Percentiles rank a stretch among this genome's conserved stretches.
These are phyloP conservation scores for Teunomyces funiuensis DNA, from an alignment of 805 yeast species.

Conservation along the genomic window DNA sequence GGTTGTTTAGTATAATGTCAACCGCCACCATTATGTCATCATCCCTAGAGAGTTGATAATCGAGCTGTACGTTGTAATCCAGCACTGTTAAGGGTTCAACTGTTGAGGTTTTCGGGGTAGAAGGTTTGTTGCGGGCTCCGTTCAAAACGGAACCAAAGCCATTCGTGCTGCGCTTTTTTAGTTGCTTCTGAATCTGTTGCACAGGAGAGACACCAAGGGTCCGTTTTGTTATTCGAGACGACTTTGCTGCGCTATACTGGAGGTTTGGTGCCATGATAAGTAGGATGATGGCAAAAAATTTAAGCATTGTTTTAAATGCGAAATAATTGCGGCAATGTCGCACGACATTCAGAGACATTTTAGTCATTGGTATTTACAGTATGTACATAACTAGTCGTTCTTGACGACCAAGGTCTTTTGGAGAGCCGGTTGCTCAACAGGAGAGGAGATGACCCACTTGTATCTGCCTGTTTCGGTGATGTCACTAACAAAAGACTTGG, in stretches of 20 bases:
- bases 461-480: conserved; percentile 28
- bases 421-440: conserved; percentile 19
- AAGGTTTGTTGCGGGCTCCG: neutral
- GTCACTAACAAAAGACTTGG: conserved; percentile 13
- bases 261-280: conserved; percentile 18
- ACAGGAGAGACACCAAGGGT: conserved; percentile 23
- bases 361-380: conserved; percentile 4
- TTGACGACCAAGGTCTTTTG: conserved; percentile 15
- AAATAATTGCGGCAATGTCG: neutral
- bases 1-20: conserved; percentile 31
- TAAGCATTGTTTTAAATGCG: no score
- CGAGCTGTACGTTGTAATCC: conserved; percentile 41
- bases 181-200: conserved; percentile 23
- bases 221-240: conserved; percentile 31
- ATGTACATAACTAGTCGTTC: conserved; percentile 7
- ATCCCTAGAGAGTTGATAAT: conserved; percentile 32
- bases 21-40: conserved; percentile 34
- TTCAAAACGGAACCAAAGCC: conserved; percentile 1
- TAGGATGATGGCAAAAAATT: neutral
- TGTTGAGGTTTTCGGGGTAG: neutral
- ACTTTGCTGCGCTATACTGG: conserved; percentile 40
- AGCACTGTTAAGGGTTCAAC: conserved; percentile 15
- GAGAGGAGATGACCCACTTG: conserved; percentile 26
- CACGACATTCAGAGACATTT: neutral
- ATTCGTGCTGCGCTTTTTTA: conserved; percentile 17